Percentiles rank a stretch among this genome's conserved stretches.
Evolutionary conservation across 371 early-diverging fungal species (phyloP).

Genomic region (Dichotomocladium elegans): DNA sequence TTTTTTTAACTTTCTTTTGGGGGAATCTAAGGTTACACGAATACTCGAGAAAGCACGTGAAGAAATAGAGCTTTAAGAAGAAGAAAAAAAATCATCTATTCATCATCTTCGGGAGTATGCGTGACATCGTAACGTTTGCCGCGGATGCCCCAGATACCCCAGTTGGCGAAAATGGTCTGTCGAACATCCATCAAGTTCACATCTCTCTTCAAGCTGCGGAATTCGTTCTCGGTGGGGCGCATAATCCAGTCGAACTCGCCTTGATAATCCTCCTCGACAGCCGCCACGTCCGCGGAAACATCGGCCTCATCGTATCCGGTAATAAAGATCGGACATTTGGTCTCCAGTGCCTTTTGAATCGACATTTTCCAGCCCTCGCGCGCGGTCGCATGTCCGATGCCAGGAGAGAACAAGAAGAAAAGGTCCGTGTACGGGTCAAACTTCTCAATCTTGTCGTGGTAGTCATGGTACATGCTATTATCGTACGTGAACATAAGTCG

Average conservation of each 20-base stretch:
- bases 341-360: constrained; percentile 65
- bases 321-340: constrained; percentile 79
- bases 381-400: constrained; percentile 63
- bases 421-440: constrained; percentile 82
- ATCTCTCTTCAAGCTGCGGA: constrained; percentile 74
- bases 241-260: constrained; percentile 77
- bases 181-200: constrained; percentile 71
- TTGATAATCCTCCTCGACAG: constrained; percentile 56
- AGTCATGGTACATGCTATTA: constrained; percentile 44
- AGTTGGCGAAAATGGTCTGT: constrained; percentile 73
- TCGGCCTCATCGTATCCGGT: constrained; percentile 77
- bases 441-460: constrained; percentile 43
- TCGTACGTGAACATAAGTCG: constrained; percentile 52
- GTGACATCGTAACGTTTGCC: constrained; percentile 82
- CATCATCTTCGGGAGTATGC: constrained; percentile 33
- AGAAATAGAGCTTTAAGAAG: not conserved
- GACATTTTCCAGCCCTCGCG: constrained; percentile 74
- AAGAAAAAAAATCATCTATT: too few relatives aligned
- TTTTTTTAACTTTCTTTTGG: not conserved
- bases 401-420: constrained; percentile 83
- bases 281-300: constrained; percentile 58
- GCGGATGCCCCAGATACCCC: constrained; percentile 82
- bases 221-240: constrained; percentile 66
- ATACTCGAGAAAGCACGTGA: not conserved
- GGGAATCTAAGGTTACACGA: constrained; percentile 1